Base-by-base conservation (phyloP, 345 rosid species). In the Clarkia xantiana region DNA sequence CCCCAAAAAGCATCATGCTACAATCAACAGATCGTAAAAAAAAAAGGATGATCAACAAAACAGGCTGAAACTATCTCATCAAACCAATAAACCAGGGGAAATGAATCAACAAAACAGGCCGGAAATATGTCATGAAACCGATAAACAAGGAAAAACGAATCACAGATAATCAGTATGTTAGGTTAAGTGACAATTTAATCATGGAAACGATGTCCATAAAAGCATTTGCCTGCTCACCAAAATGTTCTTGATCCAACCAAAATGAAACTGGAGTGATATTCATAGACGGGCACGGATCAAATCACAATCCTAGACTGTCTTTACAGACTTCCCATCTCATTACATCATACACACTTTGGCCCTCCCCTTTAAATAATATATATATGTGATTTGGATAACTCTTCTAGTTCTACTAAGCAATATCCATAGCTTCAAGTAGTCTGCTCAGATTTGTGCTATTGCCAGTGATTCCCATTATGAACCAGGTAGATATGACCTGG, bases 391-490 rank as follows among this genome's bases (percentile, higher is more conserved):
- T 20, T 19, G 16, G 51, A 47, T 14, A 16, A 14, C 11, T 11
- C 15, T 20, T 19, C 23, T 22, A 47, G 17, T 5, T 12, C 36
- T 39, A 20, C 9, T 34, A 29, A 14, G 53, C 4, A 34, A 49
- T 14, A 49, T 17, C 18, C 4, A 18, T 18, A 13, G 22, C 11
- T 2, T 11, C 22, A 8, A 14, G 29, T 53, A 42, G 14, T 13
- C 18, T n/a, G 46, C 36, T 44, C 9, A 48, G 42, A 17, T 42
- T 44, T 39, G 34, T 45, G 62, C 54, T 75, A 80, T 82, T 80
- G 93, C 93, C 59, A 69, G 60, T 76, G 61, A 53, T 82, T 82
- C 54, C 81, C 85, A 25, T 74, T 71, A 51, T 69, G 81, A 62
- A 78, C 57, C 45, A 76, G 78, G 68, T 73, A 77, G 54, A 62